These are phyloP conservation scores for Striga asiatica DNA, from an alignment of 257 asterid genomes.

Conservation along the genomic window DNA sequence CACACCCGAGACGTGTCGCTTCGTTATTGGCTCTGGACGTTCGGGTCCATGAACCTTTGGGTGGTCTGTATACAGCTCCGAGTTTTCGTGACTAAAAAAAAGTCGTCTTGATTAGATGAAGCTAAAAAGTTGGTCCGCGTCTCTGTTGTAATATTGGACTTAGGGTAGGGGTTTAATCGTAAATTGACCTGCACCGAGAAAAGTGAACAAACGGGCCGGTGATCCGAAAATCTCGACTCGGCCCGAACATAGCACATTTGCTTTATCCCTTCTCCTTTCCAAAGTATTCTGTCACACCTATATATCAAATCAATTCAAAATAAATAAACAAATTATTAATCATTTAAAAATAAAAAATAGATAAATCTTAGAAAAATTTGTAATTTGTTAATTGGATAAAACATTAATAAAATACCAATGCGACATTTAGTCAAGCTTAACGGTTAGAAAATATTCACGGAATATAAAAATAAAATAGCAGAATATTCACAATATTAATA, in stretches of 20 bases:
- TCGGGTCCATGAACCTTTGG: conserved; percentile 17
- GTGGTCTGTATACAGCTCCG: conserved; percentile 29
- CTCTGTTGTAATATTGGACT: not conserved
- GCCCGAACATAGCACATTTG: conserved; percentile 64
- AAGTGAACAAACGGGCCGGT: conserved; percentile 74
- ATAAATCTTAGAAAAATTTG: too few relatives aligned
- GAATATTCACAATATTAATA: too few relatives aligned
- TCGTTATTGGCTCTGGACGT: conserved; percentile 11
- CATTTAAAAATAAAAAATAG: not conserved
- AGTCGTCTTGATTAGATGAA: conserved; percentile 10
- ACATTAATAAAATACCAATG: too few relatives aligned
- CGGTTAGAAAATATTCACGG: too few relatives aligned
- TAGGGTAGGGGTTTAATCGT: conserved; percentile 15
- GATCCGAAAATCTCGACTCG: conserved; percentile 82
- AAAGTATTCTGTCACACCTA: conserved; percentile 89
- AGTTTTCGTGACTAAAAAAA: conserved; percentile 18
- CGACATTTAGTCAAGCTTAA: too few relatives aligned
- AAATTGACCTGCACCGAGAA: conserved; percentile 37
- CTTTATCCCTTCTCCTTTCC: conserved; percentile 82
- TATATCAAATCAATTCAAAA: not conserved
- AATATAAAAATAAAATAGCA: too few relatives aligned
- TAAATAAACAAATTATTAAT: not conserved
- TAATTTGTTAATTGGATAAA: too few relatives aligned
- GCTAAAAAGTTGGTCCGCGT: not conserved
- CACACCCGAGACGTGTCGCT: not conserved